phyloP scores from a whole-genome alignment of 352 stramenopile species.

The Phytophthora podocarpi region DNA sequence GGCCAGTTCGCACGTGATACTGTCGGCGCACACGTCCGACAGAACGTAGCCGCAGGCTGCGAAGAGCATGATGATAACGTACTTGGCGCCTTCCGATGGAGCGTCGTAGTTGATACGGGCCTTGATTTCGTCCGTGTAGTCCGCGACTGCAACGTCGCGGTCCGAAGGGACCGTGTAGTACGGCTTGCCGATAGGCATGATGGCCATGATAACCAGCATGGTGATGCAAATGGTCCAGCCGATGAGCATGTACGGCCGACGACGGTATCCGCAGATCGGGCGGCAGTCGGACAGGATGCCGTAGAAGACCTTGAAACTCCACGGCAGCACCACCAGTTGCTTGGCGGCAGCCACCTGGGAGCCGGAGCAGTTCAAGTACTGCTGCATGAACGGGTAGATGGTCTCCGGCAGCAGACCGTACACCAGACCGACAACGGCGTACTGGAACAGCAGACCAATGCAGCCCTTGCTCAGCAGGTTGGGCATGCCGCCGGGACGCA shows the following conservation, averaged over 20 bases:
- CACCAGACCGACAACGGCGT: constrained; percentile 45
- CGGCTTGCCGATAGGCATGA: constrained; percentile 38
- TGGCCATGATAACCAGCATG: constrained; percentile 53
- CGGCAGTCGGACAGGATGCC: constrained; percentile 30
- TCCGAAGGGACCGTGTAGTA: constrained; percentile 47
- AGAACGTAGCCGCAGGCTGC: constrained; percentile 29
- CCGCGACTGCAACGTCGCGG: constrained; percentile 14
- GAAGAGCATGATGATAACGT: constrained; percentile 35
- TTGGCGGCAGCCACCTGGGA: constrained; percentile 43
- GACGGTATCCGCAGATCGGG: constrained; percentile 60
- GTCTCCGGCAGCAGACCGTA: constrained; percentile 48
- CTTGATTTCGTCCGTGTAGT: constrained; percentile 33
- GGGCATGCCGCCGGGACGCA: constrained; percentile 34
- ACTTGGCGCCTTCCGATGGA: constrained; percentile 35
- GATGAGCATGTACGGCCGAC: constrained; percentile 62
- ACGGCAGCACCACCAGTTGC: constrained; percentile 49
- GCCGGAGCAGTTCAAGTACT: constrained; percentile 53
- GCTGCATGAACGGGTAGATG: constrained; percentile 45
- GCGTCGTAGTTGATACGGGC: constrained; percentile 40
- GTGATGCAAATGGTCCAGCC: constrained; percentile 52
- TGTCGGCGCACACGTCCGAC: constrained; percentile 35
- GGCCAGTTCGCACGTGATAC: constrained; percentile 53
- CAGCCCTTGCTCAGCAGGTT: constrained; percentile 38
- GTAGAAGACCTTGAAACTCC: too few relatives aligned
- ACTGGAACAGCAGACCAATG: constrained; percentile 46